These are phyloP conservation scores for Sarocladium strictum DNA, from an alignment of 2,329 filamentous ascomycete species.

Conservation along the genomic window DNA sequence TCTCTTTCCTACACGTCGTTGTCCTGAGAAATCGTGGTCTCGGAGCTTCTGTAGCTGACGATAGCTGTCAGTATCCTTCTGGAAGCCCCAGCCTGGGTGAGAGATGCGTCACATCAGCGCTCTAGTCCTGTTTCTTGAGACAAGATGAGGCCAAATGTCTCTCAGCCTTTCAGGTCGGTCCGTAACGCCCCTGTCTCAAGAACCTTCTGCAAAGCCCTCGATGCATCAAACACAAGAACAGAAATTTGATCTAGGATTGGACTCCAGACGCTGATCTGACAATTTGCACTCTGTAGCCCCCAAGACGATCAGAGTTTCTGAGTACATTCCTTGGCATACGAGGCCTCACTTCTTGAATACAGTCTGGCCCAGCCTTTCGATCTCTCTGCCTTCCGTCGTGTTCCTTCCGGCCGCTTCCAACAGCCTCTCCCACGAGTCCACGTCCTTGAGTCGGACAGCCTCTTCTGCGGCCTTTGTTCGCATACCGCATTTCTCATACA, in stretches of 20 bases:
- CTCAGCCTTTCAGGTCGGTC: neutral
- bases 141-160: neutral
- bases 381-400: conserved; percentile 64
- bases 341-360: conserved; percentile 39
- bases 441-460: conserved; percentile 75
- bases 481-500: conserved; percentile 97
- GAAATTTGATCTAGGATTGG: neutral
- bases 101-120: neutral
- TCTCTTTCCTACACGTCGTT: neutral
- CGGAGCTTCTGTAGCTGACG: too few relatives aligned
- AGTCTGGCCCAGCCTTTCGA: conserved; percentile 69
- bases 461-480: conserved; percentile 85
- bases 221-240: neutral
- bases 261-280: neutral
- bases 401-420: conserved; percentile 66
- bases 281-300: too few relatives aligned
- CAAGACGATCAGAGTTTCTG: too few relatives aligned
- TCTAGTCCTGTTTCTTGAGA: neutral
- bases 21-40: neutral
- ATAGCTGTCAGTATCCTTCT: neutral
- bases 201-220: neutral
- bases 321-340: neutral
- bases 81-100: neutral
- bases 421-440: conserved; percentile 66
- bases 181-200: neutral